Conservation (phyloP, 2,329 filamentous ascomycete species). For the Piedraia hortae region DNA sequence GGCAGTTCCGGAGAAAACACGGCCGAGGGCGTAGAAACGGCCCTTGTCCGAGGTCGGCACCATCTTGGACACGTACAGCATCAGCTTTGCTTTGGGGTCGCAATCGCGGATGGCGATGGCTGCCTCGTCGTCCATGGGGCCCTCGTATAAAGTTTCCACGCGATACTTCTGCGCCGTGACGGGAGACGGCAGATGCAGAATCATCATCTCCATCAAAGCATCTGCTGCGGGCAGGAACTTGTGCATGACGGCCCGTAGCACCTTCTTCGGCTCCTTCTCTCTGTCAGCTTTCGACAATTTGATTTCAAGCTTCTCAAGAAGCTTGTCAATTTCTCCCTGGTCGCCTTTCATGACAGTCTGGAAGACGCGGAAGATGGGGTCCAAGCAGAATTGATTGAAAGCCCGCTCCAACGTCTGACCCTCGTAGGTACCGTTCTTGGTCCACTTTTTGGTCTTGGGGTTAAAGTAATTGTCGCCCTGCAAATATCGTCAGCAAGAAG, state of each 20-base stretch:
- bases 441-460: conserved; percentile 99
- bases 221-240: conserved; percentile 97
- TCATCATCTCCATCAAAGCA: conserved; percentile 98
- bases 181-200: conserved; percentile 92
- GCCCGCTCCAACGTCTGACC: conserved; percentile 85
- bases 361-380: conserved; percentile 99
- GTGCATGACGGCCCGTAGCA: conserved; percentile 94
- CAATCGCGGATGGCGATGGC: conserved; percentile 96
- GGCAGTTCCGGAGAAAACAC: conserved; percentile 99
- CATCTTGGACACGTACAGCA: conserved; percentile 99
- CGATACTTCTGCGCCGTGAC: conserved; percentile 91
- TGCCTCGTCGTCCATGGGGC: conserved; percentile 71
- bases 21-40: conserved; percentile 99
- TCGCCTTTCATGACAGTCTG: conserved; percentile 92
- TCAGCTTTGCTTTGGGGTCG: conserved; percentile 90
- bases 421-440: conserved; percentile 56
- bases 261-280: conserved; percentile 86
- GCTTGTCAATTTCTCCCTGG: conserved; percentile 61
- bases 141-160: conserved; percentile 96
- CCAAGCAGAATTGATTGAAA: conserved; percentile 98
- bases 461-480: conserved; percentile 98
- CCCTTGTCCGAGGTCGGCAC: conserved; percentile 98
- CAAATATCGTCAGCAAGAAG: no score
- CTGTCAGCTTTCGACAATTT: conserved; percentile 71
- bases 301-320: conserved; percentile 82